Evolutionary conservation across 306 rosid species (phyloP), one percentile per base, ranked within the genome.

Genomic region (Senna tora): DNA sequence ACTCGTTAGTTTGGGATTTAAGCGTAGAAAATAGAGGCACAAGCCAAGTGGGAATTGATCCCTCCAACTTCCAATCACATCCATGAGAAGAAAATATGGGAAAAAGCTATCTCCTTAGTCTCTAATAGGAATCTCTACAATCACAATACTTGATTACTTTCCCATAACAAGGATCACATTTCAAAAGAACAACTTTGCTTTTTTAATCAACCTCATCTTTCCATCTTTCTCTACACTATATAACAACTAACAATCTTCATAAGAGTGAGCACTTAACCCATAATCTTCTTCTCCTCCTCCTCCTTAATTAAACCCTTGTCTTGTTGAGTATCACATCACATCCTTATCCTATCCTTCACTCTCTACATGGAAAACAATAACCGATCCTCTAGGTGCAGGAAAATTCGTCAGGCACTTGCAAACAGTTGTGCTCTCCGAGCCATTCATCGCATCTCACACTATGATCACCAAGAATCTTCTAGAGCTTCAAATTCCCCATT

Each of bases 41-140:
- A 17, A 13, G 64, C 16, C 68, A 69, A 72, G 47, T 38, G 59
- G 73, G 96, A 79, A 86, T 86, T 73, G 90, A 82, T 86, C 83
- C 91, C 79, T n/a, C n/a, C n/a, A n/a, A n/a, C 91, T 54, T 43
- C 68, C 61, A 33, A 1, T 58, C 67, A 22, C 12, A 68, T 16
- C 67, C 59, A 70, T 28, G 20, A 3, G 57, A 61, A 79, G 83
- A 67, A 85, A 60, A 59, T 45, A 17, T 61, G 72, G 64, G 60
- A 50, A 60, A 73, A 64, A 70, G 74, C 33, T 54, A 38, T 34
- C 71, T 15, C 55, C 12, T 77, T 73, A 77, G 78, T 69, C 61
- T 47, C 43, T 58, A 22, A 36, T 9, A 30, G 21, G 87, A 83
- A 82, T 83, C 81, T 65, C 67, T 12, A 28, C 63, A 59, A 65